These are phyloP conservation scores for Cutaneotrichosporon sp. DNA, from an alignment of 1,284 basidiomycete species.

Conservation along the genomic window DNA sequence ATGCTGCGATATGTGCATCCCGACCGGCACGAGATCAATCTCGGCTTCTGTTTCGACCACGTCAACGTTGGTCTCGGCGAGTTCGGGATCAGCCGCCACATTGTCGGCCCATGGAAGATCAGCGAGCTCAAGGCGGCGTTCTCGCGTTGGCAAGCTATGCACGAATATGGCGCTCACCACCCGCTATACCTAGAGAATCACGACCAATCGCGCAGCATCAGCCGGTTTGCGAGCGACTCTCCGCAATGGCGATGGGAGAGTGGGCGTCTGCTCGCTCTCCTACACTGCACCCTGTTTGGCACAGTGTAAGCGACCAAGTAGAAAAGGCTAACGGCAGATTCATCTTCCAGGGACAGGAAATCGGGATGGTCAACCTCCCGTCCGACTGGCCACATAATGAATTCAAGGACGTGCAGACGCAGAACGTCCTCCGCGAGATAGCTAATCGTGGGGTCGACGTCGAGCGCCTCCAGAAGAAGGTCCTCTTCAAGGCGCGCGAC, in stretches of 20 bases:
- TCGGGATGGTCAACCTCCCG: conserved; percentile 69
- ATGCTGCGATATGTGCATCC: conserved; percentile 64
- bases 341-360: conserved; percentile 71
- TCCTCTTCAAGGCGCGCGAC: conserved; percentile 61
- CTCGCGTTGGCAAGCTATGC: conserved; percentile 62
- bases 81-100: neutral
- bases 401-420: conserved; percentile 60
- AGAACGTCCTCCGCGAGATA: conserved; percentile 14
- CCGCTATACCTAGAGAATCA: conserved; percentile 30
- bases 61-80: conserved; percentile 8
- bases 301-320: conserved; percentile 56
- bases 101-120: conserved; percentile 57
- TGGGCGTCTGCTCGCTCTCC: conserved; percentile 65
- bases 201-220: conserved; percentile 59
- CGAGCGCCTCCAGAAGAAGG: neutral
- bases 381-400: conserved; percentile 67
- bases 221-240: conserved; percentile 65
- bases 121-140: conserved; percentile 62
- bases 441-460: conserved; percentile 6
- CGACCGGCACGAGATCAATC: conserved; percentile 56
- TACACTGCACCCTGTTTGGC: conserved; percentile 64
- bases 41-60: conserved; percentile 39
- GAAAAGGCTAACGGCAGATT: conserved; percentile 26
- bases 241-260: conserved; percentile 59
- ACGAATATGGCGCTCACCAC: conserved; percentile 60